A percentile compares a stretch with the other conserved stretches of the same genome.
phyloP scores from a whole-genome alignment of 192 early-diverging fungal species.

The Haplosporangium gracile region DNA sequence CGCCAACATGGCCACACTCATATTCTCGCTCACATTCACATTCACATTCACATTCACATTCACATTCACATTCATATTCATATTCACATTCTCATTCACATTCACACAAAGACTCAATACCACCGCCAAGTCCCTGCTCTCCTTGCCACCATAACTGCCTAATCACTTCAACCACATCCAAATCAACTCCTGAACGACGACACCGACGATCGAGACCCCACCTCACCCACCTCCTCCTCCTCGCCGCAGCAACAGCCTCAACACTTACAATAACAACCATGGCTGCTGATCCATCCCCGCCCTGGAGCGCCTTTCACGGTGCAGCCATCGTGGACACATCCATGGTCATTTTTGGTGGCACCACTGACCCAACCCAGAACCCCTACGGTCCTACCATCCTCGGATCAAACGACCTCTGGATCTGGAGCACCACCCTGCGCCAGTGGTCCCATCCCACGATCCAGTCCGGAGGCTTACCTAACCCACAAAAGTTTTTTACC shows the following conservation, averaged over 20 bases:
- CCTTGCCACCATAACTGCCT: not conserved
- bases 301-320: slow-evolving; percentile 53
- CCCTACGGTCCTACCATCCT: slow-evolving; percentile 33
- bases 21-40: not conserved
- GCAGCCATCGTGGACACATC: slow-evolving; percentile 53
- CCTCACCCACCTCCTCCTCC: not conserved
- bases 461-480: slow-evolving; percentile 24
- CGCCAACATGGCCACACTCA: not conserved
- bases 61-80: slow-evolving; percentile 3
- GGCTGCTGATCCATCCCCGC: slow-evolving; percentile 23
- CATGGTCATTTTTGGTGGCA: slow-evolving; percentile 65
- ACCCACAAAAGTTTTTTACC: slow-evolving; percentile 55
- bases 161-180: not conserved
- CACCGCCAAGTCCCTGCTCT: not conserved
- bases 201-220: slow-evolving; percentile 5
- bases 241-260: slow-evolving; percentile 1
- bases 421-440: slow-evolving; percentile 59
- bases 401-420: slow-evolving; percentile 61
- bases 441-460: slow-evolving; percentile 61
- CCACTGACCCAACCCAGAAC: slow-evolving; percentile 36
- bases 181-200: slow-evolving; percentile 6
- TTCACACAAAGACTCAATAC: not conserved
- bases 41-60: not conserved
- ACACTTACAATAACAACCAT: not conserved
- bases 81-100: not conserved